Percentiles rank a stretch among this genome's conserved stretches.
Conservation (phyloP, 2,329 filamentous ascomycete genomes). For the Allantophomopsis cytisporea region DNA sequence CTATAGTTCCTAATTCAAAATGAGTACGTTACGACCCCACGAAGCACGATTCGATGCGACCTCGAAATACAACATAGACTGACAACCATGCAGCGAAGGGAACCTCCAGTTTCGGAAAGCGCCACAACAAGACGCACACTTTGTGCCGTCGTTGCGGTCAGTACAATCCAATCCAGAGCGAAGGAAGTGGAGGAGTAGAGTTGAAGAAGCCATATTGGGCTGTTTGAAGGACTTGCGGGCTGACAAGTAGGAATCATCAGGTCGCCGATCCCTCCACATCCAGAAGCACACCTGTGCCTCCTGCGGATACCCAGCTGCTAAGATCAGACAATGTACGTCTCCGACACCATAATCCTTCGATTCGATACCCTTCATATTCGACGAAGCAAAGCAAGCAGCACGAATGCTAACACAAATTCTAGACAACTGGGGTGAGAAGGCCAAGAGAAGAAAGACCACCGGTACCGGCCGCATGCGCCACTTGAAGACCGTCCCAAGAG, state of each 20-base stretch:
- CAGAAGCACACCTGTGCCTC: conserved; percentile 96
- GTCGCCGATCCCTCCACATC: conserved; percentile 95
- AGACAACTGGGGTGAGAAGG: conserved; percentile 99
- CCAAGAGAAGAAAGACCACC: conserved; percentile 99
- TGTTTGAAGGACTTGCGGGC: conserved; percentile 2
- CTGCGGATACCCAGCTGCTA: conserved; percentile 95
- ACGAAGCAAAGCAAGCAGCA: conserved; percentile 51
- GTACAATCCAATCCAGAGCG: conserved; percentile 8
- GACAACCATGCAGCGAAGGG: conserved; percentile 16
- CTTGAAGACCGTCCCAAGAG: conserved; percentile 82
- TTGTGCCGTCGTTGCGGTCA: conserved; percentile 21
- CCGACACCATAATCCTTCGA: conserved; percentile 3
- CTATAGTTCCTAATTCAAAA: conserved; percentile 12
- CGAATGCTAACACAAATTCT: conserved; percentile 53
- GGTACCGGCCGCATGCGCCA: conserved; percentile 93
- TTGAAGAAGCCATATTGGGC: conserved; percentile 1
- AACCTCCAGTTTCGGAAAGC: conserved; percentile 17
- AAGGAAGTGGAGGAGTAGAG: conserved; percentile 12
- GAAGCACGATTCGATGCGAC: conserved; percentile 1
- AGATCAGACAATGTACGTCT: conserved; percentile 94
- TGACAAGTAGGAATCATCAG: conserved; percentile 29
- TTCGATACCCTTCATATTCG: conserved; percentile 46
- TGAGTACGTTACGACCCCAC: conserved; percentile 13
- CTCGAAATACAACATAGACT: conserved; percentile 5
- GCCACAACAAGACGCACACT: conserved; percentile 21